A percentile compares a stretch with the other conserved stretches of the same genome.
Evolutionary conservation across 2,329 filamentous ascomycete species (phyloP).

Genomic region (Scleromitrula shiraiana): DNA sequence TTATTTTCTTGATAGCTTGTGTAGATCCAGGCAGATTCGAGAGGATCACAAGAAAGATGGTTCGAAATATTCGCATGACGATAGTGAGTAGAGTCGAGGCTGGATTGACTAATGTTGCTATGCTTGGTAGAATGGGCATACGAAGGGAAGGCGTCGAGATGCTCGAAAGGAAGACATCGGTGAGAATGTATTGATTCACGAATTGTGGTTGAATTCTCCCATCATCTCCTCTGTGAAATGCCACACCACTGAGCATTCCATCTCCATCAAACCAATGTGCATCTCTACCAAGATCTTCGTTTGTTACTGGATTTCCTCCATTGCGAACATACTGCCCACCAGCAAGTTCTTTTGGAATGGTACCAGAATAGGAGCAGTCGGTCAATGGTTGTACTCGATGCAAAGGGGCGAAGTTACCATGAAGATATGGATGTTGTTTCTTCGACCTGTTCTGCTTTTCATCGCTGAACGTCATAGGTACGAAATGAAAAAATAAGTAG

Average conservation of each 20-base stretch:
- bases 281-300: conserved; percentile 52
- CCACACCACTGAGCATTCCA: conserved; percentile 64
- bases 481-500: conserved; percentile 19
- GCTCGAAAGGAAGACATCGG: conserved; percentile 54
- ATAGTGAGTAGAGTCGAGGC: conserved; percentile 45
- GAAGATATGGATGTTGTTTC: conserved; percentile 40
- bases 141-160: conserved; percentile 39
- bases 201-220: conserved; percentile 49
- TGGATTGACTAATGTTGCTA: conserved; percentile 56
- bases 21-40: conserved; percentile 49
- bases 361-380: conserved; percentile 48
- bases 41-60: conserved; percentile 48
- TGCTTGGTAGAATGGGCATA: conserved; percentile 57
- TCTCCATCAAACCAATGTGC: conserved; percentile 71
- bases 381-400: conserved; percentile 46
- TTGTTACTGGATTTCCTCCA: conserved; percentile 58
- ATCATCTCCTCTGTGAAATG: conserved; percentile 41
- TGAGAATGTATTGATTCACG: conserved; percentile 61
- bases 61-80: conserved; percentile 44
- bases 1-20: conserved; percentile 55
- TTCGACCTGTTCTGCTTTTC: conserved; percentile 18
- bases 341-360: conserved; percentile 54
- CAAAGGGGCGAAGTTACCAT: conserved; percentile 64
- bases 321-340: conserved; percentile 68
- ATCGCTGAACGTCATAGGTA: conserved; percentile 19